Evolutionary conservation across 2,329 filamentous ascomycete species (phyloP), one percentile per base, ranked within the genome.

Genomic region (Pseudogymnoascus sp.): DNA sequence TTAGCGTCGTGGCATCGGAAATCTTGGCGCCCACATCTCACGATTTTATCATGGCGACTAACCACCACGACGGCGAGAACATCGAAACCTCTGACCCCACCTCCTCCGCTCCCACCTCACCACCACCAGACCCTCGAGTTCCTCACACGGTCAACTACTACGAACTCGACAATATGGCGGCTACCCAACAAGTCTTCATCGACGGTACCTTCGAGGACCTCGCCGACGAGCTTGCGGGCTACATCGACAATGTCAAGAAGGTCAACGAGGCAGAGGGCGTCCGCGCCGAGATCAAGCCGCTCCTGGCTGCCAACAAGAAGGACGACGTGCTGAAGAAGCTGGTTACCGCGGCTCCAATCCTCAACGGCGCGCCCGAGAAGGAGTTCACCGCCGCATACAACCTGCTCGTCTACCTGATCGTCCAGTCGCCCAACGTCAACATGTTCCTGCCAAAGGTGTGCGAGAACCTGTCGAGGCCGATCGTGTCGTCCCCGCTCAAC

Each of bases 381-480:
- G 93, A 97, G 78, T 95, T 97, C 76, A 93, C 91, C 65, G 89
- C 93, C 65, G 91, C 93, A 66, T 97, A 97, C 80, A 97, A 99
- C 80, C 88, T 97, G 70, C 88, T 99, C 76, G 88, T 97, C 74
- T 91, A 97, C 81, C 87, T 99, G 65, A 86, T 96, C 69, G 83
- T 91, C 72, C 91, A 96, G 79, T 91, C 92, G 65, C 86, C 89
- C 71, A 90, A 93, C 71, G 85, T 89, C 69, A 88, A 91, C 77
- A 90, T 89, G 78, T 89, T 95, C 80, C 87, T 99, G 68, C 89
- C 91, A 65, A 84, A 85, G 71, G 87, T 99, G 72, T 97, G 95
- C 85, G 82, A 87, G 72, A 93, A 96, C 79, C 90, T 99, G 73
- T 86, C 86, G 68, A 89, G 91, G 76, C 93, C 95, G 67, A 86